Evolutionary conservation across 306 rosid genomes (phyloP).

Genomic region (Acacia acuminata): DNA sequence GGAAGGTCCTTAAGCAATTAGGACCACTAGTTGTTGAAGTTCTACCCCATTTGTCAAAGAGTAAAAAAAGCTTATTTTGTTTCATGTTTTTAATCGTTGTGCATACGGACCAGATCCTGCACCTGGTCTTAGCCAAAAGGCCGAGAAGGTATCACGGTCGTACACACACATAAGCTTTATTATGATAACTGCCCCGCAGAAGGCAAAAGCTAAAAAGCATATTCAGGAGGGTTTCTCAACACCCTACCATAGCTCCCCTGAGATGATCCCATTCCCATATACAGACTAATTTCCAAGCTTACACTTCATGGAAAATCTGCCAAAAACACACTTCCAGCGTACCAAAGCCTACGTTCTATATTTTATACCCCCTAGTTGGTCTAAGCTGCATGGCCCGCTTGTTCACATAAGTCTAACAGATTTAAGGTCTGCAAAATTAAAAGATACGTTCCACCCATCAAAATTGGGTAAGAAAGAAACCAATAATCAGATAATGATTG

Average conservation of each 20-base stretch:
- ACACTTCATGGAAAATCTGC: constrained; percentile 88
- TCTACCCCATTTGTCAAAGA: neutral
- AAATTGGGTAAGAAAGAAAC: neutral
- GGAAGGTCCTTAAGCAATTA: no score
- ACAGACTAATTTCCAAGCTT: constrained; percentile 76
- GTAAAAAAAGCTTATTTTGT: neutral
- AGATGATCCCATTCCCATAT: constrained; percentile 30
- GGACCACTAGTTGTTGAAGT: neutral
- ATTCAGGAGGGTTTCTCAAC: constrained; percentile 55
- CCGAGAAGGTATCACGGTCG: neutral
- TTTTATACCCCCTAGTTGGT: constrained; percentile 22
- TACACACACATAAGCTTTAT: neutral
- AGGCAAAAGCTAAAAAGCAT: constrained; percentile 52
- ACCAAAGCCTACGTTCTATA: constrained; percentile 52
- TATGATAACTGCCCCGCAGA: constrained; percentile 45
- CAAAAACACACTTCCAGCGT: constrained; percentile 60
- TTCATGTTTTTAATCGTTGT: neutral
- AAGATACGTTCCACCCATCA: neutral
- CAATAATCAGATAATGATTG: neutral
- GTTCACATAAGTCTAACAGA: constrained; percentile 89
- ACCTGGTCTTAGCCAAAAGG: neutral
- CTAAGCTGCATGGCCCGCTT: constrained; percentile 87
- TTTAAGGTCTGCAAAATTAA: constrained; percentile 75
- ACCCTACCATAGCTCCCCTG: constrained; percentile 30
- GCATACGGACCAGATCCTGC: neutral